A percentile compares a stretch with the other conserved stretches of the same genome.
Conservation (phyloP, 2,329 filamentous ascomycete genomes). For the Epichloe amarillans region DNA sequence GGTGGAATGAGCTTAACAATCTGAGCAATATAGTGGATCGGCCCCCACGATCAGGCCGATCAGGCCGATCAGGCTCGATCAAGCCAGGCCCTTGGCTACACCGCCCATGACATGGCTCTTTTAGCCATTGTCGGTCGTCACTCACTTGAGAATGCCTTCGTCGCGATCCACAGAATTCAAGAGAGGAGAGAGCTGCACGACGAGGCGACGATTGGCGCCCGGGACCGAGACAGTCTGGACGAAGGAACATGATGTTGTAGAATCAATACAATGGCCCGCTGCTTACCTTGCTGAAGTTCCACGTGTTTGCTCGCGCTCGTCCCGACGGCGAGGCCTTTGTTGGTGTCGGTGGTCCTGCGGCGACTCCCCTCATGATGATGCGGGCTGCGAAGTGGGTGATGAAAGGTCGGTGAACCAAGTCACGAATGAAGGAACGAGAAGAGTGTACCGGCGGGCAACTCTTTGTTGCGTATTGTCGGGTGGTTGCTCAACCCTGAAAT, state of each 20-base stretch:
- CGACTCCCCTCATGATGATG: constrained; percentile 16
- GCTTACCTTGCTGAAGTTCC: constrained; percentile 28
- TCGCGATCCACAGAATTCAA: background rate
- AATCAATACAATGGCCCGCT: background rate
- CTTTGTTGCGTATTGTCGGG: too few species aligned
- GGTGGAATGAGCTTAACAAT: background rate
- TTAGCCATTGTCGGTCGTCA: background rate
- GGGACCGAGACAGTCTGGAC: background rate
- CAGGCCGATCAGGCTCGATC: background rate
- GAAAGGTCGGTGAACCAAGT: background rate
- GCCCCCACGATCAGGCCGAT: background rate
- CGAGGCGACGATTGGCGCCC: background rate
- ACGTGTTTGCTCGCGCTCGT: constrained; percentile 24
- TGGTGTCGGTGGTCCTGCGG: constrained; percentile 21
- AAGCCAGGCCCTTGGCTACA: background rate
- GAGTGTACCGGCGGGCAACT: too few species aligned
- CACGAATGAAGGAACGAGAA: background rate
- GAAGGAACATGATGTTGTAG: background rate
- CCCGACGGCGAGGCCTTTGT: constrained; percentile 13
- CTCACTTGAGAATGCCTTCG: constrained; percentile 2
- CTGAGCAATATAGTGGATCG: background rate
- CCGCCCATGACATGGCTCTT: background rate
- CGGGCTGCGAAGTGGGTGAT: background rate
- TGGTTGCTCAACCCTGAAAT: too few species aligned
- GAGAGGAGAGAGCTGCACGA: background rate